Percentiles rank a stretch among this genome's conserved stretches.
Evolutionary conservation across 495 filamentous ascomycete species (phyloP).

Genomic region (Xylaria cubensis): DNA sequence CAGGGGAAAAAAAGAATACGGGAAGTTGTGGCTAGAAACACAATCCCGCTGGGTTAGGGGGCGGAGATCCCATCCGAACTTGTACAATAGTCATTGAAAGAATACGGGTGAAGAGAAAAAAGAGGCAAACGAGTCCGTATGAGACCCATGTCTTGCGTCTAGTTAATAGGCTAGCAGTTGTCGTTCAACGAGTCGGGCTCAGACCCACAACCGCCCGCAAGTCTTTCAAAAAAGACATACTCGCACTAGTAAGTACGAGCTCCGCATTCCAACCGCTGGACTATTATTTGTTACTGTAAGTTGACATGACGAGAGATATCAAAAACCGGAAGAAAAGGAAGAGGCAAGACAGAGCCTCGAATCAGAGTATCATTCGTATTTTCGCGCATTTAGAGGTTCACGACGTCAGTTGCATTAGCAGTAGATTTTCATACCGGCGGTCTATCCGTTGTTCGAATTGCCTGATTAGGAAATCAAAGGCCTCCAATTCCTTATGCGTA

Average conservation of each 20-base stretch:
- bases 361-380: not conserved
- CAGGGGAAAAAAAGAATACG: not conserved
- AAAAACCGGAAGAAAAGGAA: not conserved
- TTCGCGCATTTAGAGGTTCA: not conserved
- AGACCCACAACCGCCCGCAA: not conserved
- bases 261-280: not conserved
- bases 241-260: not conserved
- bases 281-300: not conserved
- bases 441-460: not conserved
- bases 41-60: not conserved
- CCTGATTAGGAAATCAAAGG: slow-evolving; percentile 9
- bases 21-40: not conserved
- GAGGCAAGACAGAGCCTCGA: not conserved
- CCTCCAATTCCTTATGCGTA: not conserved
- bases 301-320: not conserved
- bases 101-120: not conserved
- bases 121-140: not conserved
- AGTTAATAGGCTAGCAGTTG: slow-evolving; percentile 1
- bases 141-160: not conserved
- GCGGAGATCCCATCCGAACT: not conserved
- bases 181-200: slow-evolving; percentile 11
- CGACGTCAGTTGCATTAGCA: not conserved
- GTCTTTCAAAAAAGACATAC: not conserved
- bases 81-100: not conserved
- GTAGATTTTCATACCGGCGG: not conserved